Conservation (phyloP, 306 rosid species). For the Dryas octopetala region DNA sequence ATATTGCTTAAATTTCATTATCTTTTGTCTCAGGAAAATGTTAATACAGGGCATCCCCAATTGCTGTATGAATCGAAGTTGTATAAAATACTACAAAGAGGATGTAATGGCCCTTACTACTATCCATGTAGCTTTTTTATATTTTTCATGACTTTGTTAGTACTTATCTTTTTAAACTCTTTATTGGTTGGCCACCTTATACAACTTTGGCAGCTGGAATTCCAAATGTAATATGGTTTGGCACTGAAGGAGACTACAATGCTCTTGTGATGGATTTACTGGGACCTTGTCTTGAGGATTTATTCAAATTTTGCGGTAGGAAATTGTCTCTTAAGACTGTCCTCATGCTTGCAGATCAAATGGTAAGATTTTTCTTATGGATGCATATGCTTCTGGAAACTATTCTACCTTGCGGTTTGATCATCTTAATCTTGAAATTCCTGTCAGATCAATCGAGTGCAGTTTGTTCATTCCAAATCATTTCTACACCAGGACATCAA, state of each 20-base stretch:
- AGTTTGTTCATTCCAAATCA: conserved; percentile 83
- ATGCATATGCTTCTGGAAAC: conserved; percentile 11
- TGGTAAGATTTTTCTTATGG: conserved; percentile 50
- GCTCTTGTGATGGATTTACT: conserved; percentile 91
- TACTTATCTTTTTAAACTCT: too few species aligned
- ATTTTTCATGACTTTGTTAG: too few species aligned
- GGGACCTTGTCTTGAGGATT: conserved; percentile 94
- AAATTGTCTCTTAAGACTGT: conserved; percentile 88
- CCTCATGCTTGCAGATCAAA: conserved; percentile 97
- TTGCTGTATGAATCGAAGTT: conserved; percentile 83
- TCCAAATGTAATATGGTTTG: conserved; percentile 76
- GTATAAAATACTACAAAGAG: conserved; percentile 90
- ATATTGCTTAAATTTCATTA: too few species aligned
- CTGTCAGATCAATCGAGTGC: conserved; percentile 81
- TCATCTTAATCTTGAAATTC: not conserved
- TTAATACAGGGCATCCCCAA: conserved; percentile 58
- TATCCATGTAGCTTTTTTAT: too few species aligned
- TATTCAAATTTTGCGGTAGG: conserved; percentile 86
- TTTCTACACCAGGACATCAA: conserved; percentile 95
- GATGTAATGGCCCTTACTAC: conserved; percentile 53
- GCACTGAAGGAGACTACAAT: conserved; percentile 90
- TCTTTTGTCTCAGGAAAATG: too few species aligned
- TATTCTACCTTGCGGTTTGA: not conserved
- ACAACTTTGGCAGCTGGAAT: conserved; percentile 59
- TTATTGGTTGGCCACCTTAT: too few species aligned